A percentile compares a stretch with the other conserved stretches of the same genome.
phyloP scores from a whole-genome alignment of 345 rosid genomes.

The Rhodamnia rubescens region DNA sequence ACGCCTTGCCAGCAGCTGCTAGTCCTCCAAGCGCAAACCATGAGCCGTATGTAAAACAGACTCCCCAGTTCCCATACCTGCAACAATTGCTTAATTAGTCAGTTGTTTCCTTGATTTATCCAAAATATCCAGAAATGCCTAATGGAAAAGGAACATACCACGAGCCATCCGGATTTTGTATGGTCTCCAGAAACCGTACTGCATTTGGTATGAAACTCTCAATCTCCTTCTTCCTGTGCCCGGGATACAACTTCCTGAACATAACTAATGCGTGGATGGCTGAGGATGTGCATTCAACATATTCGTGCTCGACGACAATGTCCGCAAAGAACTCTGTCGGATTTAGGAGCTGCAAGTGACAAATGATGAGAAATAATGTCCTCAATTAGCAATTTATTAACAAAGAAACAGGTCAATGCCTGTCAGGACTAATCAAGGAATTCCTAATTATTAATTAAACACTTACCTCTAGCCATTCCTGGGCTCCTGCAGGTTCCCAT shows the following conservation, averaged over 20 bases:
- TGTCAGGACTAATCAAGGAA: not conserved
- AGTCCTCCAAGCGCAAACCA: conserved; percentile 40
- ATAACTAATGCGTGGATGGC: conserved; percentile 22
- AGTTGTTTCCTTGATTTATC: not conserved
- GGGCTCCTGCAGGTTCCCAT: conserved; percentile 55
- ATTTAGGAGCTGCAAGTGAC: conserved; percentile 33
- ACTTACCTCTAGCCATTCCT: conserved; percentile 41
- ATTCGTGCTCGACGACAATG: conserved; percentile 30
- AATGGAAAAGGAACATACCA: conserved; percentile 16
- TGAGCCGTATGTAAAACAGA: conserved; percentile 40
- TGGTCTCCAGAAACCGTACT: conserved; percentile 13
- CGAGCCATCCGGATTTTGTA: conserved; percentile 44
- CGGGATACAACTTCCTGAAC: conserved; percentile 36
- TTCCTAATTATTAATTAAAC: conserved; percentile 10
- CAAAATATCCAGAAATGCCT: not conserved
- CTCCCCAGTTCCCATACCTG: conserved; percentile 54
- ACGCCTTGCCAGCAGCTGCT: conserved; percentile 34
- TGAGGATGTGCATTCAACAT: conserved; percentile 43
- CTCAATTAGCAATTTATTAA: not conserved
- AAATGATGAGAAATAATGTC: not conserved
- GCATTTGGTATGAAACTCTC: conserved; percentile 32
- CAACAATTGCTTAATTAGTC: not conserved
- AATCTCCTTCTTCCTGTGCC: conserved; percentile 34
- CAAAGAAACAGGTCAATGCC: not conserved
- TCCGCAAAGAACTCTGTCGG: conserved; percentile 47